Conservation (phyloP, 257 asterid genomes). For the Perilla frutescens region DNA sequence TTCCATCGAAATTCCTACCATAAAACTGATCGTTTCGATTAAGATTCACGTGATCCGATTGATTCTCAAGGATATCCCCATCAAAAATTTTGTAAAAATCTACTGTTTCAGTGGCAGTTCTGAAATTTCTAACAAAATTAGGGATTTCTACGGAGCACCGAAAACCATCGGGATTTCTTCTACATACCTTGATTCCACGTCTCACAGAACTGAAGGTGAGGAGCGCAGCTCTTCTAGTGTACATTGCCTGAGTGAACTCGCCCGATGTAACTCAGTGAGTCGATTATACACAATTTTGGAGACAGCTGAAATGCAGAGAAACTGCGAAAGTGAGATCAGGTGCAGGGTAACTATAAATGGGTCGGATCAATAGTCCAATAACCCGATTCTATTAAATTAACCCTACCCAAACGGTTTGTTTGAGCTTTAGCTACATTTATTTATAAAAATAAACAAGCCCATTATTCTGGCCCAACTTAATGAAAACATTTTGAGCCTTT, state of each 20-base stretch:
- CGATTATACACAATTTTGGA: background rate
- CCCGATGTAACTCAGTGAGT: conserved; percentile 33
- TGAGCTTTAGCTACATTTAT: background rate
- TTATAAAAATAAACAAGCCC: background rate
- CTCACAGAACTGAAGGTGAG: conserved; percentile 46
- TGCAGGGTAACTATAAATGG: conserved; percentile 10
- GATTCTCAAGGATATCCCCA: conserved; percentile 35
- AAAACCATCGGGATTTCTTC: conserved; percentile 32
- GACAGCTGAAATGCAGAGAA: background rate
- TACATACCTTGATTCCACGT: conserved; percentile 49
- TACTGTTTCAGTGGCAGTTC: conserved; percentile 57
- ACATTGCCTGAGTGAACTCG: conserved; percentile 53
- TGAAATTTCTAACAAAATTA: conserved; percentile 40
- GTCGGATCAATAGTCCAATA: conserved; percentile 1
- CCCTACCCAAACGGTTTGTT: background rate
- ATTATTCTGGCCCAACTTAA: background rate
- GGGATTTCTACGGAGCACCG: conserved; percentile 22
- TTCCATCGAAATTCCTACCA: conserved; percentile 31
- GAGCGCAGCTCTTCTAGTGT: conserved; percentile 49
- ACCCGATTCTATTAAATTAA: background rate
- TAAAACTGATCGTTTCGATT: conserved; percentile 42
- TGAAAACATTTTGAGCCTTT: no score
- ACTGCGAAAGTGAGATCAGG: background rate
- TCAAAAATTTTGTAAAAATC: conserved; percentile 44
- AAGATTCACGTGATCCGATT: conserved; percentile 4